phyloP scores from a whole-genome alignment of 441 rosid genomes.

The Gossypium schwendimanii region DNA sequence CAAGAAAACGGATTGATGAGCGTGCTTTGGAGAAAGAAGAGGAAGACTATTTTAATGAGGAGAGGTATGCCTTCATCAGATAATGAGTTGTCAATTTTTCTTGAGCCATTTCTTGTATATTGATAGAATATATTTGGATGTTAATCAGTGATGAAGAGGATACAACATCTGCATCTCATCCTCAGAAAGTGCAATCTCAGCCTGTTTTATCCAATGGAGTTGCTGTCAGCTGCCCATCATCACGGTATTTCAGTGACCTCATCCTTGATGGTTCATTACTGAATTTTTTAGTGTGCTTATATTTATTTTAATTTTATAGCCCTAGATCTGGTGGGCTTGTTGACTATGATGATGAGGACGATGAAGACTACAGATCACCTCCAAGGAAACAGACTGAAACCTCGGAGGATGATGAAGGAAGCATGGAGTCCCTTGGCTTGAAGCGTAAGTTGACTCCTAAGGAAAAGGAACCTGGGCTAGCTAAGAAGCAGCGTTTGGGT shows the following conservation, averaged over 20 bases:
- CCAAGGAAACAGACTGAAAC: constrained; percentile 61
- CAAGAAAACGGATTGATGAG: constrained; percentile 71
- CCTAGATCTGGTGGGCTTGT: constrained; percentile 80
- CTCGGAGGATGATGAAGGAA: constrained; percentile 67
- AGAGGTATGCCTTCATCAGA: constrained; percentile 46
- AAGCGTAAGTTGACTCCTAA: constrained; percentile 57
- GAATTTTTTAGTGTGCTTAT: not conserved
- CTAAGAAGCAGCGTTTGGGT: constrained; percentile 60
- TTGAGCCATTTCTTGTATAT: constrained; percentile 12
- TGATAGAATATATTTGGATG: constrained; percentile 10
- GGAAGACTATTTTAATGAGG: constrained; percentile 93
- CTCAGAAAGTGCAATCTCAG: constrained; percentile 45
- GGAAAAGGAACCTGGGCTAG: constrained; percentile 59
- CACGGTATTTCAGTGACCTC: constrained; percentile 43
- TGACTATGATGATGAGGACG: constrained; percentile 96
- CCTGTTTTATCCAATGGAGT: constrained; percentile 71
- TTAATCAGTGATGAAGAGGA: constrained; percentile 86
- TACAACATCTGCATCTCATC: constrained; percentile 66
- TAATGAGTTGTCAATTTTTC: not conserved
- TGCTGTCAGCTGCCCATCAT: constrained; percentile 43
- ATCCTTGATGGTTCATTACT: constrained; percentile 10
- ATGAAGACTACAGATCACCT: constrained; percentile 83
- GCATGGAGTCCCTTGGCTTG: constrained; percentile 52
- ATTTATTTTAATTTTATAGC: constrained; percentile 20
- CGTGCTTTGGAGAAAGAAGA: constrained; percentile 95